phyloP scores from a whole-genome alignment of 495 filamentous ascomycete species.

The Letharia columbiana region DNA sequence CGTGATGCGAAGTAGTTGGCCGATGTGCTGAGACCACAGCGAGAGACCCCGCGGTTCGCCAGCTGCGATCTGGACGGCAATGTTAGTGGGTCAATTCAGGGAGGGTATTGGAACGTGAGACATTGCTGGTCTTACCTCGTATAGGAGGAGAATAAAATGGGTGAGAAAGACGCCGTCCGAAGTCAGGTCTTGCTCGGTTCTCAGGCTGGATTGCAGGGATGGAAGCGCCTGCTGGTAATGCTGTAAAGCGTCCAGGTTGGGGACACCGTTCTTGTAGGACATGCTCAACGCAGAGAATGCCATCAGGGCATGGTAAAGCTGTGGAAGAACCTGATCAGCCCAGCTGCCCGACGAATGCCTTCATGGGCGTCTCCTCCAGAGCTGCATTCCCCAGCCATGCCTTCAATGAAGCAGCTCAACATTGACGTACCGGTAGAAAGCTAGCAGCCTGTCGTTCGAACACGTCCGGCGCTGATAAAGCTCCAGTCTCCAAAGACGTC shows the following conservation, averaged over 20 bases:
- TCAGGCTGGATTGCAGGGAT: slow-evolving; percentile 39
- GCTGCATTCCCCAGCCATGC: not conserved
- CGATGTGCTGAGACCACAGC: slow-evolving; percentile 49
- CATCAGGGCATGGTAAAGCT: slow-evolving; percentile 56
- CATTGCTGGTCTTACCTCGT: slow-evolving; percentile 38
- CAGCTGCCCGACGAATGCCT: not conserved
- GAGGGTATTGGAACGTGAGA: not conserved
- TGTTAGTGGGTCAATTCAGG: not conserved
- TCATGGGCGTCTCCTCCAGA: not conserved
- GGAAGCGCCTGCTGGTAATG: slow-evolving; percentile 50
- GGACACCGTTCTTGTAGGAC: slow-evolving; percentile 38
- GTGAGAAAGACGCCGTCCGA: slow-evolving; percentile 51
- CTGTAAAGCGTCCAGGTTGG: slow-evolving; percentile 42
- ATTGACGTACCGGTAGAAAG: slow-evolving; percentile 43
- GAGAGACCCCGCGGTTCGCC: slow-evolving; percentile 39
- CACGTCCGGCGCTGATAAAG: slow-evolving; percentile 32
- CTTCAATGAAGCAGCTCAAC: not conserved
- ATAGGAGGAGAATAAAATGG: slow-evolving; percentile 53
- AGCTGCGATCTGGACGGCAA: slow-evolving; percentile 36
- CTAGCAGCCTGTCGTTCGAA: slow-evolving; percentile 40
- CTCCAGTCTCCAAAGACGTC: slow-evolving; percentile 20
- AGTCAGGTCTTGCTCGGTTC: slow-evolving; percentile 41
- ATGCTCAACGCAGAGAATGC: slow-evolving; percentile 50
- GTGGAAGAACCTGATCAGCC: slow-evolving; percentile 16
- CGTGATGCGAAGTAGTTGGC: slow-evolving; percentile 45